Evolutionary conservation across 129 eudicot genomes (phyloP).

Genomic region (Solidago caesia): DNA sequence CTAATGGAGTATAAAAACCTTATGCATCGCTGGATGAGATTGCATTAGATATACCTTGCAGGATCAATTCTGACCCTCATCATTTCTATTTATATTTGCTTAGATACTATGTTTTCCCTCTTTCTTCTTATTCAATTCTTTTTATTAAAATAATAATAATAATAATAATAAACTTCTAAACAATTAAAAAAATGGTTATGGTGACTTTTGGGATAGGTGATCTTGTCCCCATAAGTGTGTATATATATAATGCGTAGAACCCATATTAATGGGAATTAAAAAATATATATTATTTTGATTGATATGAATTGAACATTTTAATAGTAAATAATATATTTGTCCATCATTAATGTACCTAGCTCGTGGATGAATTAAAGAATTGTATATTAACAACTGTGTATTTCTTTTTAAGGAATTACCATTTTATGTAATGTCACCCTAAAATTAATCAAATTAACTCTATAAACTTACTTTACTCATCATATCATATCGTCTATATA

Average conservation of each 20-base stretch:
- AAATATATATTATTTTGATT: neutral
- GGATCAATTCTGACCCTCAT: conserved; percentile 36
- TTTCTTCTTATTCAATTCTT: conserved; percentile 1
- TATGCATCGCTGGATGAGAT: conserved; percentile 88
- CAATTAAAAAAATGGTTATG: conserved; percentile 14
- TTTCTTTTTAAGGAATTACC: neutral
- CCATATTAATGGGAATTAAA: conserved; percentile 8
- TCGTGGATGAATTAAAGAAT: neutral
- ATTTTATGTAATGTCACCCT: neutral
- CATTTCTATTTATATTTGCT: conserved; percentile 42
- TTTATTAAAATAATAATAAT: neutral
- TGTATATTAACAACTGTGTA: neutral
- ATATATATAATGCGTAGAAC: conserved; percentile 2
- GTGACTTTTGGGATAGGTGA: conserved; percentile 27
- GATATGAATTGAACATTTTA: neutral
- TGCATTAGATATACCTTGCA: conserved; percentile 52
- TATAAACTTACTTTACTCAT: too few relatives aligned
- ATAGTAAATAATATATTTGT: too few relatives aligned
- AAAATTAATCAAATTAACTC: too few relatives aligned
- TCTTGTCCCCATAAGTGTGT: conserved; percentile 30
- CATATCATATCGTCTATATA: too few relatives aligned
- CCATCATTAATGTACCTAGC: neutral
- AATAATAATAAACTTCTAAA: neutral
- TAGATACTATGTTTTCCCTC: conserved; percentile 41
- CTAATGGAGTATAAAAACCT: conserved; percentile 31